A percentile compares a stretch with the other conserved stretches of the same genome.
These are phyloP conservation scores for Lipomyces starkeyi DNA, from an alignment of 805 yeast species.

Conservation along the genomic window DNA sequence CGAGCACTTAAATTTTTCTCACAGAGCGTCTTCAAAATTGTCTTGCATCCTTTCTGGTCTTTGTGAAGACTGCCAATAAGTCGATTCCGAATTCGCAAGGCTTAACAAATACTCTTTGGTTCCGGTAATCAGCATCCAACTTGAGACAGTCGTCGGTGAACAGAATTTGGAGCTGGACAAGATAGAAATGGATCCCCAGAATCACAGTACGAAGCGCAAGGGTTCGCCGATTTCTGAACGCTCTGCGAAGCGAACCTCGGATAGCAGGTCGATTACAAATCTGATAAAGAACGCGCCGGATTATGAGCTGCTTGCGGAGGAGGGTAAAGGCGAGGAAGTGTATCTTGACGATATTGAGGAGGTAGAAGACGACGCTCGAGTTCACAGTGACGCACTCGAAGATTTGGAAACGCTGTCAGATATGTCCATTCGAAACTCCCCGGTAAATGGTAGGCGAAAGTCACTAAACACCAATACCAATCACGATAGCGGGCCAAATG, in stretches of 20 bases:
- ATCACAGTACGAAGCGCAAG: constrained; percentile 13
- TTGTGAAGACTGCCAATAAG: not conserved
- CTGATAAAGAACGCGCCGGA: constrained; percentile 9
- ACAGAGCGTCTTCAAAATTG: not conserved
- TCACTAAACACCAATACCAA: not conserved
- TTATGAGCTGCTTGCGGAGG: constrained; percentile 9
- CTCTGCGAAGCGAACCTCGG: constrained; percentile 14
- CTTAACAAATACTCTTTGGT: not conserved
- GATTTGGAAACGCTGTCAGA: constrained; percentile 16
- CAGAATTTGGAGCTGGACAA: not conserved
- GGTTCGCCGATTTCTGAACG: constrained; percentile 19
- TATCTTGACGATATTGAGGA: constrained; percentile 15
- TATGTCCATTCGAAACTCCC: constrained; percentile 5
- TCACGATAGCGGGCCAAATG: not conserved
- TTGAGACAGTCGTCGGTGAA: not conserved
- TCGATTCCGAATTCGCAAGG: not conserved
- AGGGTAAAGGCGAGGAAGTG: not conserved
- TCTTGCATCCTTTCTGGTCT: not conserved
- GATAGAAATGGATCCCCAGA: constrained; percentile 1
- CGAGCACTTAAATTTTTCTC: not conserved
- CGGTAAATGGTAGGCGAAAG: not conserved
- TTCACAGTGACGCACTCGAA: constrained; percentile 12
- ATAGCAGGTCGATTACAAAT: constrained; percentile 9
- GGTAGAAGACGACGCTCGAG: constrained; percentile 7
- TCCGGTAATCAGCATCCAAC: not conserved